Evolutionary conservation across 345 rosid species (phyloP), one percentile per base, ranked within the genome.

Genomic region (Cardamine occulta): DNA sequence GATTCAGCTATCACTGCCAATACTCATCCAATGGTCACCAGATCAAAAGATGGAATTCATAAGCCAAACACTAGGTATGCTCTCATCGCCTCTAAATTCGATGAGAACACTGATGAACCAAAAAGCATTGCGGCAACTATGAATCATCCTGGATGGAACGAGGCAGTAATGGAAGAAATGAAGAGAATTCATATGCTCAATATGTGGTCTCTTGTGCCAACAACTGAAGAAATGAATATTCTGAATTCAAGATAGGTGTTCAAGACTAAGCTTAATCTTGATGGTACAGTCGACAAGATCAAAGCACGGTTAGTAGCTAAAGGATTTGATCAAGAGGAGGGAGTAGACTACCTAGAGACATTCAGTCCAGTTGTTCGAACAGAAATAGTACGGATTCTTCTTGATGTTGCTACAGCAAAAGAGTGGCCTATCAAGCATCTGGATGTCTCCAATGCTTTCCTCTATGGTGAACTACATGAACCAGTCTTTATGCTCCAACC

Each of bases 71-170:
- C 32, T 5, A 31, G 32, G 32, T 31, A 31, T 5, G 32, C 32
- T 5, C 32, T 31, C 7, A 31, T 31, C 4, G 7, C 32, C 7
- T 31, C 7, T 5, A 31, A 31, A 1, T 31, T 31, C 1, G n/a
- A n/a, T n/a, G n/a, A n/a, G n/a, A n/a, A 31, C 1, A 31, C 7
- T 5, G 7, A 31, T 1, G 63, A 58, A 1, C 63, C 42, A 4
- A 17, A 34, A 5, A 2, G 1, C 1, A 19, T 51, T 8, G 6
- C 0, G 0, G 0, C 24, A 0, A n/a, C 34, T 0, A 54, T 54
- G 34, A 26, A 58, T 0, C 44, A 58, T 4, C 44, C 26, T 0
- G 63, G 15, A 0, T 34, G 44, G 63, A 58, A 5, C 10, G 12
- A 2, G 0, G 42, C n/a, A 0, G 63, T 32, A 0, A 2, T 34